Percentiles rank a stretch among this genome's conserved stretches.
These are phyloP conservation scores for Trichoderma harzianum DNA, from an alignment of 2,329 filamentous ascomycete species.

Conservation along the genomic window DNA sequence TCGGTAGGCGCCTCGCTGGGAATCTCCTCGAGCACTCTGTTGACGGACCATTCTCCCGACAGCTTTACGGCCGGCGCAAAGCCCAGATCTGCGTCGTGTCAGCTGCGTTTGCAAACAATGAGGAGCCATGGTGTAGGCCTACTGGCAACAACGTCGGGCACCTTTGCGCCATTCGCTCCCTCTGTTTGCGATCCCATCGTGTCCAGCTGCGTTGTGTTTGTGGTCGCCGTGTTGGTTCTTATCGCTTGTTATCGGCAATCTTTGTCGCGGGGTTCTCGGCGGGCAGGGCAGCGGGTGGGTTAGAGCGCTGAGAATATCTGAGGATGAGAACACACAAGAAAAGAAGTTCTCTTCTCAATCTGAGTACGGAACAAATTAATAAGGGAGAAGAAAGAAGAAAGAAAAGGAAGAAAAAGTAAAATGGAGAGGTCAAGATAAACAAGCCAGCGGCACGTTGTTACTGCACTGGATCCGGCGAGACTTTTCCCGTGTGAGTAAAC, in stretches of 20 bases:
- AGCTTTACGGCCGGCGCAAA: slow-evolving; percentile 39
- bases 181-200: slow-evolving; percentile 11
- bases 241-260: slow-evolving; percentile 12
- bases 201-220: background rate
- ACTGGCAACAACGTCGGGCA: slow-evolving; percentile 27
- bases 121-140: background rate
- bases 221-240: background rate
- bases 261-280: slow-evolving; percentile 10
- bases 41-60: slow-evolving; percentile 51
- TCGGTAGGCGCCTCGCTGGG: slow-evolving; percentile 52
- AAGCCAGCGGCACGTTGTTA: background rate
- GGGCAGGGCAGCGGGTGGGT: background rate
- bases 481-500: too few relatives aligned
- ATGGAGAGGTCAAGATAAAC: background rate
- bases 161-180: background rate
- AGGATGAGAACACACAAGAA: background rate
- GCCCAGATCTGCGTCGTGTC: slow-evolving; percentile 26
- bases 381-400: background rate
- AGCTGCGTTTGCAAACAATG: background rate
- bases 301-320: background rate
- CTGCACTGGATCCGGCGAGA: background rate
- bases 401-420: background rate
- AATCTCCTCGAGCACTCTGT: slow-evolving; percentile 64
- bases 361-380: too few relatives aligned
- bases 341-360: background rate